Percentiles rank a stretch among this genome's conserved stretches.
Conservation (phyloP, 768 basidiomycete species). For the Suillus cothurnatus region DNA sequence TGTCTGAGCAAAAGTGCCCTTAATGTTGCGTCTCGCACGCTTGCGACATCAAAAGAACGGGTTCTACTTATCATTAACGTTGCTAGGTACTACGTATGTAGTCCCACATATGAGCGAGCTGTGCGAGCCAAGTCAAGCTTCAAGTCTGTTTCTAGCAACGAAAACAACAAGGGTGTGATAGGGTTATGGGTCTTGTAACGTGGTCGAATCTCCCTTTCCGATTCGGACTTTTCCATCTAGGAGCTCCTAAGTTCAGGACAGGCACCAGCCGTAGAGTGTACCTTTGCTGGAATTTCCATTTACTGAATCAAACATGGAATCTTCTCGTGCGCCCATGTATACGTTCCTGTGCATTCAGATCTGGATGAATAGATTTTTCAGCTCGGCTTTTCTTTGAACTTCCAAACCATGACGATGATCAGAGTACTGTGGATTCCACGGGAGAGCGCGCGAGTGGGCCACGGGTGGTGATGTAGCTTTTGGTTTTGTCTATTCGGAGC, state of each 20-base stretch:
- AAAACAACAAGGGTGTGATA: neutral
- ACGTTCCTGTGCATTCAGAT: no score
- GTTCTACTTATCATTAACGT: neutral
- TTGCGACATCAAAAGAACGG: neutral
- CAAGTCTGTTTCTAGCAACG: neutral
- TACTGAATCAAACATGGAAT: no score
- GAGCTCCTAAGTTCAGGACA: no score
- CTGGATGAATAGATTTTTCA: slow-evolving; percentile 14
- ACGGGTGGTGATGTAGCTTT: slow-evolving; percentile 7
- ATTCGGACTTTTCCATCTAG: no score
- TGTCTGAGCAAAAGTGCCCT: neutral
- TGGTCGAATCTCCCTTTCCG: neutral
- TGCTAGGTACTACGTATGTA: neutral
- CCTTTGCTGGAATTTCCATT: no score
- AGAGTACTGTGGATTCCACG: slow-evolving; percentile 16
- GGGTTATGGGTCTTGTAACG: neutral
- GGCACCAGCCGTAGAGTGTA: no score
- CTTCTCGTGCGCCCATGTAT: no score
- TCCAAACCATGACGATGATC: slow-evolving; percentile 16
- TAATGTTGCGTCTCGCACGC: neutral
- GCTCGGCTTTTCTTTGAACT: slow-evolving; percentile 26
- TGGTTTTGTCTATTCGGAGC: slow-evolving; percentile 15
- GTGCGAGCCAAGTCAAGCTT: neutral
- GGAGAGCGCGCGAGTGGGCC: slow-evolving; percentile 1
- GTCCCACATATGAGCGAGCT: neutral